Conservation (phyloP, 2,329 filamentous ascomycete species). For the Madurella mycetomatis region DNA sequence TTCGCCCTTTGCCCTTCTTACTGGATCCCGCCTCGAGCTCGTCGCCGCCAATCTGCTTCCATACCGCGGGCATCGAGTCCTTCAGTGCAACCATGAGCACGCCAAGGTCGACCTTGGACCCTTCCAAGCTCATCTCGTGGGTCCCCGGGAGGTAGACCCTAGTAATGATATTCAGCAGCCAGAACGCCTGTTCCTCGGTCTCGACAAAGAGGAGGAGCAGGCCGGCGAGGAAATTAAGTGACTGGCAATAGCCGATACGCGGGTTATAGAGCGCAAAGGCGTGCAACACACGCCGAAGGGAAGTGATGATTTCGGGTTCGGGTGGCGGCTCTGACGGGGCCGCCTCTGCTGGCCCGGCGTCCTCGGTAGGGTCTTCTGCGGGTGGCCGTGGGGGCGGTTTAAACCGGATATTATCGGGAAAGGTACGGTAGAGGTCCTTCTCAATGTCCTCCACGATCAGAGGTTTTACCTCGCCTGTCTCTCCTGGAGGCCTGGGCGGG, state of each 20-base stretch:
- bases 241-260: constrained; percentile 90
- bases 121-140: constrained; percentile 84
- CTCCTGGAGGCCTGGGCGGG: constrained; percentile 10
- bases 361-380: background rate
- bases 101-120: constrained; percentile 88
- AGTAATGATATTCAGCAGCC: constrained; percentile 90
- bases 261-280: constrained; percentile 91
- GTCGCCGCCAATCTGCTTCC: constrained; percentile 74
- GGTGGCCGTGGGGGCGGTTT: constrained; percentile 45
- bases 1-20: constrained; percentile 31
- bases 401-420: constrained; percentile 89
- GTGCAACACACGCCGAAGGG: constrained; percentile 78
- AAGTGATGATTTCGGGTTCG: constrained; percentile 75
- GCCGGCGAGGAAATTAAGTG: constrained; percentile 89
- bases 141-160: constrained; percentile 84
- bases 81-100: constrained; percentile 85
- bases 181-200: constrained; percentile 86
- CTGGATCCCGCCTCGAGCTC: constrained; percentile 57
- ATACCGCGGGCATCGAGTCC: constrained; percentile 76
- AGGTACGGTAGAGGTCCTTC: constrained; percentile 87
- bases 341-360: background rate
- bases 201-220: constrained; percentile 82
- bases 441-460: constrained; percentile 88
- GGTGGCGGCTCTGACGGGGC: constrained; percentile 34
- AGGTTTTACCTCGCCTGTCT: constrained; percentile 50